phyloP scores from a whole-genome alignment of 2,329 filamentous ascomycete species.

The Verticillium longisporum region DNA sequence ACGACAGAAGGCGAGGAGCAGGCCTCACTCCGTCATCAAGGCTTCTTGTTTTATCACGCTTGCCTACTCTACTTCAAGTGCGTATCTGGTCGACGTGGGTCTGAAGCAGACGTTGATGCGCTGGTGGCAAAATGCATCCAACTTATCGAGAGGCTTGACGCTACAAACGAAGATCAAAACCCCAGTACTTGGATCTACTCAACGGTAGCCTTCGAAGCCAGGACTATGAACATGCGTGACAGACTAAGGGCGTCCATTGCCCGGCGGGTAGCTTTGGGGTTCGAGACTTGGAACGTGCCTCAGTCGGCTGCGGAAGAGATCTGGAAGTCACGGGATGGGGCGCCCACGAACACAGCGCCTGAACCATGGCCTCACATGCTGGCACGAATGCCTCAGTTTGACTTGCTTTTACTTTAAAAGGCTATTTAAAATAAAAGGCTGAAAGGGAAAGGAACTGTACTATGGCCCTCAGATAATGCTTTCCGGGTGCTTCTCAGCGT shows the following conservation, averaged over 20 bases:
- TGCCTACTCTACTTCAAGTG: slow-evolving; percentile 4
- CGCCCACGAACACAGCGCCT: not conserved
- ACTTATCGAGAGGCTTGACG: slow-evolving; percentile 3
- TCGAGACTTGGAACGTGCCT: not conserved
- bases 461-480: not conserved
- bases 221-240: not conserved
- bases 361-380: not conserved
- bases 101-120: not conserved
- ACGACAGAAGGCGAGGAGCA: not conserved
- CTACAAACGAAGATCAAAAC: not conserved
- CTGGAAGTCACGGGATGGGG: not conserved
- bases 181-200: slow-evolving; percentile 2
- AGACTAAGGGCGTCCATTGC: not conserved
- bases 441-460: not conserved
- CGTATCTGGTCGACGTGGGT: slow-evolving; percentile 1
- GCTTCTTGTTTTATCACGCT: slow-evolving; percentile 2
- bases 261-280: not conserved
- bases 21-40: not conserved
- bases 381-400: not conserved
- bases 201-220: not conserved
- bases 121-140: not conserved
- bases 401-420: not conserved
- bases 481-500: slow-evolving; percentile 1
- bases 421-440: not conserved
- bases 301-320: not conserved